Base-by-base conservation (phyloP, 2,329 filamentous ascomycete species). In the Penicillium capsulatum region DNA sequence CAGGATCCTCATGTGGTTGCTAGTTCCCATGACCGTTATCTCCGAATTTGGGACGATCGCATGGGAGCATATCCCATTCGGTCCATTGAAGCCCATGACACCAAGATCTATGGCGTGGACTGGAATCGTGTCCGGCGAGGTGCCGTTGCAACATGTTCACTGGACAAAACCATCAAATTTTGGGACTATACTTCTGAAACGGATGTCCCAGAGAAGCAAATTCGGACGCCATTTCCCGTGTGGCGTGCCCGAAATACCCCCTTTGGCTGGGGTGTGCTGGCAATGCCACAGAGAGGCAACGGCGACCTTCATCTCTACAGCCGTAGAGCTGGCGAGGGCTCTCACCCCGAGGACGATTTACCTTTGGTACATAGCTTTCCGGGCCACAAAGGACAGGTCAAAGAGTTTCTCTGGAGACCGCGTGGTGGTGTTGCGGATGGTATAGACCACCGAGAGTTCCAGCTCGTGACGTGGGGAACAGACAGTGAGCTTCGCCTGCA, bases 51-150 rank as follows among this genome's bases (percentile, higher is more conserved):
- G 90, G 90, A 96, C 63, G 82, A 86, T 58, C 77, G 90, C 34
- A 86, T 84, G 58, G 80, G 88, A 1, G 83, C 84, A 3, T 75
- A 80, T 42, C 89, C 90, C 4, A 68, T 96, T 30, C 82, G 81
- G 44, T 91, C 87, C 11, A 94, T 96, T 47, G 81, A 83, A 58
- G 91, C 90, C 0, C 90, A 96, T 57, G 80, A 79, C 20, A 95
- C 89, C 26, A 96, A 95, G 65, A 95, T 96, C 44, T 96, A 96
- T 60, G 91, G 91, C 17, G 74, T 96, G 22, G 91, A 96, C 65
- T 96, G 91, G 91, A 94, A 94, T 59, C 79, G 91, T 36, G 84
- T 83, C 9, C 75, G 81, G 33, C 68, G 80, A 2, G 83, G 79
- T 7, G 82, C 80, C 24, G 72, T 96, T 35, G 80, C 88, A 4